Conservation (phyloP, 202 grass and related monocot species). For the Setaria viridis region DNA sequence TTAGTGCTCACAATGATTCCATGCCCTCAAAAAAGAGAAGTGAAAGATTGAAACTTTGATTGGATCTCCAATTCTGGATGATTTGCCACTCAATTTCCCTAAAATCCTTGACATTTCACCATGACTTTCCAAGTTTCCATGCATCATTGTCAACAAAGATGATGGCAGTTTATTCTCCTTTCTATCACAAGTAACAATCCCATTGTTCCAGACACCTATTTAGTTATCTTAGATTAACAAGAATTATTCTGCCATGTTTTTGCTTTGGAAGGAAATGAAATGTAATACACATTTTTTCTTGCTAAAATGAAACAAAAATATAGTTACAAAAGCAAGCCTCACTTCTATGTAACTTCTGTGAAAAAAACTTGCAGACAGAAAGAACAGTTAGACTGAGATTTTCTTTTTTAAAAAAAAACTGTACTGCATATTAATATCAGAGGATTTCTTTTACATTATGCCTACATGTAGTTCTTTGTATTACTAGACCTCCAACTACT, state of each 20-base stretch:
- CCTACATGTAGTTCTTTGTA: not conserved
- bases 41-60: constrained; percentile 12
- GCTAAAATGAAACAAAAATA: constrained; percentile 5
- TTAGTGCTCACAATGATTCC: not conserved
- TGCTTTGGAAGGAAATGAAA: constrained; percentile 23
- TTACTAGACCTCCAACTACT: not conserved
- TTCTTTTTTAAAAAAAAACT: not conserved
- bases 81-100: constrained; percentile 7
- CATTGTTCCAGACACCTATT: constrained; percentile 1
- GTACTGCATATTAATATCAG: not conserved
- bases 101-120: constrained; percentile 26
- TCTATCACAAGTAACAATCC: not conserved
- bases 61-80: constrained; percentile 29
- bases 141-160: constrained; percentile 8
- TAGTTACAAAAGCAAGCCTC: constrained; percentile 22
- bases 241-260: constrained; percentile 7
- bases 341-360: not conserved
- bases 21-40: constrained; percentile 6
- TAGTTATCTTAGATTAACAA: constrained; percentile 19
- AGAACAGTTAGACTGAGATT: not conserved
- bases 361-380: not conserved
- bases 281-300: constrained; percentile 14
- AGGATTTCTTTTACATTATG: not conserved
- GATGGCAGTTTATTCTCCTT: constrained; percentile 1
- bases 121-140: constrained; percentile 8